Base-by-base conservation (phyloP, 768 basidiomycete genomes). In the Ramaria sp. region DNA sequence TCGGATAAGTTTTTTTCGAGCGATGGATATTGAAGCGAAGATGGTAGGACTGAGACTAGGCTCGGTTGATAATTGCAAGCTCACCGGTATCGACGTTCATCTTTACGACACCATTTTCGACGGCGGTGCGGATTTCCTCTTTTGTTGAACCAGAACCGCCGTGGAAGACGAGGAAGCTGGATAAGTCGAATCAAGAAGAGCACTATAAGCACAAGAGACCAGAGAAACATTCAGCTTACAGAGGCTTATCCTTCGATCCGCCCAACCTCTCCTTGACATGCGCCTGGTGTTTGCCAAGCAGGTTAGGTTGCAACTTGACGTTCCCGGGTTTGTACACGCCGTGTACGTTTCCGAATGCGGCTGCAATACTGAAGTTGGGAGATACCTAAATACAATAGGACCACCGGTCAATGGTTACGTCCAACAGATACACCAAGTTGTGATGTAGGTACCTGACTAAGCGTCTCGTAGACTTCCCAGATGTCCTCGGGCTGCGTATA, bases 311-410 rank as follows among this genome's bases (percentile, higher is more conserved):
- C 59, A 99, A 81, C 62, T 78, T 81, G 67, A 99, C 96, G 70
- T 99, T 99, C 57, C 96, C 96, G 39, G 93, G 91, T 75, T 96
- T 98, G 79, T 99, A 99, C 50, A 99, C 95, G 65, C 95, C 95
- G 69, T 99, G 95, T 30, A 98, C 96, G 71, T 99, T 98, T 36
- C 96, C 96, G 67, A 98, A 97, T 16, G 86, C 95, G 62, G 96
- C 96, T 30, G 96, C 96, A 65, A 98, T 97, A 62, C 86, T 89
- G 74, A 99, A 99, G 74, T 89, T 89, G 68, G 90, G 88, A 55
- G 53, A 55, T n/a, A 55, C 24, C 48, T 50, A 36, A 20, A 30
- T 15, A 30, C 47, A 24, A n/a, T n/a, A n/a, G n/a, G n/a, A n/a
- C n/a, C n/a, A n/a, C n/a, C n/a, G n/a, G n/a, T n/a, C n/a, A n/a